These are phyloP conservation scores for Fusarium siculi DNA, from an alignment of 2,329 filamentous ascomycete genomes.

Conservation along the genomic window DNA sequence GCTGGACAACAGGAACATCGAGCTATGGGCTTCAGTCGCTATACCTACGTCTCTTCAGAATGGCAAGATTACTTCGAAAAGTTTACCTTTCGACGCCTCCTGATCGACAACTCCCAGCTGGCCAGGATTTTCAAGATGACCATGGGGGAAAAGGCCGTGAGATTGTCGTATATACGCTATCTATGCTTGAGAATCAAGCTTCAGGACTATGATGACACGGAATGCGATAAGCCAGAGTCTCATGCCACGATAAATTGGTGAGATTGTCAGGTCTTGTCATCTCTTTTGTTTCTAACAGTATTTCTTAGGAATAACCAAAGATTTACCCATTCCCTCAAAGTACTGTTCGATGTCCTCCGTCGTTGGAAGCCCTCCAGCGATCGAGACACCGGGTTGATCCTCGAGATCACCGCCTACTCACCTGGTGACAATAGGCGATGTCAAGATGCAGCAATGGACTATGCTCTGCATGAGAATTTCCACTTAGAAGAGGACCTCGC, in stretches of 20 bases:
- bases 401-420: neutral
- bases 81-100: neutral
- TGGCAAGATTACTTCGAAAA: neutral
- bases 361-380: accelerated
- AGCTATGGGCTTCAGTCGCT: accelerated
- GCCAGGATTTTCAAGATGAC: accelerated
- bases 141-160: neutral
- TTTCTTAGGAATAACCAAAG: neutral
- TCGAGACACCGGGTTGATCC: neutral
- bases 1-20: neutral
- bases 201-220: neutral
- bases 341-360: accelerated
- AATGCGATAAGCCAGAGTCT: neutral
- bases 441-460: accelerated
- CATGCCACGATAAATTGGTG: neutral
- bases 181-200: neutral
- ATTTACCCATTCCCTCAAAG: neutral
- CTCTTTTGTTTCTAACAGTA: accelerated
- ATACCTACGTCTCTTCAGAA: neutral
- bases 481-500: neutral
- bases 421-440: accelerated
- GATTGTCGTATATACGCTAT: neutral
- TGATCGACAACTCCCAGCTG: neutral
- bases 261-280: neutral
- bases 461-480: neutral